phyloP scores from a whole-genome alignment of 805 yeast species.

The Yarrowia hollandica region DNA sequence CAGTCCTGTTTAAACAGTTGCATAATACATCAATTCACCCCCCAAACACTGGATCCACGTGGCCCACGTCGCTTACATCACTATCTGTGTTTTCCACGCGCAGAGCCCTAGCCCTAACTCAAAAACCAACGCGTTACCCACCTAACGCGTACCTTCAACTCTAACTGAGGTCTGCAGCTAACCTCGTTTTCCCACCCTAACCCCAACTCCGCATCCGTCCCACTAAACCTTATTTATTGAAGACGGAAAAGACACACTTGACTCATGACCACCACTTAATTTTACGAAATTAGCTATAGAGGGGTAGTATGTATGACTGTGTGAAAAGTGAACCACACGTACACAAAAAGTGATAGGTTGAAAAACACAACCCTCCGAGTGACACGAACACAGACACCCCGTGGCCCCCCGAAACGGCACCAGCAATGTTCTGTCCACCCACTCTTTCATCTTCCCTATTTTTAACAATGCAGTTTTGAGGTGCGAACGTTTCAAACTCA shows the following conservation, averaged over 20 bases:
- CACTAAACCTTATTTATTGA: neutral
- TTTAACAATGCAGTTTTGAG: slow-evolving; percentile 14
- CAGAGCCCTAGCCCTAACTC: neutral
- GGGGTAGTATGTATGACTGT: too few species aligned
- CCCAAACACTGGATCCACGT: too few species aligned
- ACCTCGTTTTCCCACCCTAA: neutral
- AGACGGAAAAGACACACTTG: slow-evolving; percentile 15
- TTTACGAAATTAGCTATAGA: neutral
- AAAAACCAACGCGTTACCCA: slow-evolving; percentile 13
- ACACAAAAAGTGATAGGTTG: too few species aligned
- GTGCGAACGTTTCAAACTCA: slow-evolving; percentile 24
- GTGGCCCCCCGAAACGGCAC: too few species aligned
- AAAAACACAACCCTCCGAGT: too few species aligned
- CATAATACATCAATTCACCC: too few species aligned
- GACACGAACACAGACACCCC: too few species aligned
- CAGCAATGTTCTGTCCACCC: too few species aligned
- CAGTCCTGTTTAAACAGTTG: too few species aligned
- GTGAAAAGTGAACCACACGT: too few species aligned
- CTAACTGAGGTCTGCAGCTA: neutral
- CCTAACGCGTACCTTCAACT: slow-evolving; percentile 3
- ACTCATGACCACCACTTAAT: slow-evolving; percentile 5
- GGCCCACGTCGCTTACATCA: too few species aligned
- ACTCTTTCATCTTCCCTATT: neutral
- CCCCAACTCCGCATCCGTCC: slow-evolving; percentile 22
- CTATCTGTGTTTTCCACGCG: too few species aligned